Evolutionary conservation across 192 early-diverging fungal species (phyloP), one percentile per base, ranked within the genome.

Genomic region (Coemansia sp.): DNA sequence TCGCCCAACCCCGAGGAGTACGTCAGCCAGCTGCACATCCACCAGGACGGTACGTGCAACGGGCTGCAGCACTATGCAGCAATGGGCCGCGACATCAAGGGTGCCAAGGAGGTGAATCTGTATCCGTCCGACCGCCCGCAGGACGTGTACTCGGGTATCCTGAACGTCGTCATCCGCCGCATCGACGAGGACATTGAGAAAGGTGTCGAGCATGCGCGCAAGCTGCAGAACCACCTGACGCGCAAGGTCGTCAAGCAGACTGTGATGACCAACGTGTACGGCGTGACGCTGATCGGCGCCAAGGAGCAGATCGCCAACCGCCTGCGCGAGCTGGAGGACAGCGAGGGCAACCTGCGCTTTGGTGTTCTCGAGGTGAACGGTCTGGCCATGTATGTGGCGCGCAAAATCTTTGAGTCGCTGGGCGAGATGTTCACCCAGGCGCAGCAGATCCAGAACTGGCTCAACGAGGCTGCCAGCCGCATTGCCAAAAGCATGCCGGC

Each of bases 231-330:
- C 60, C 85, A 85, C 59, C 81, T 99, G 42, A 89, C 85, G 10
- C 89, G 97, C 52, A 96, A 96, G 82, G 85, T 99, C 38, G 93
- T 99, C 55, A 99, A 99, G 81, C 95, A 99, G 65, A 96, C 97
- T 0, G 95, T 99, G 63, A 99, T 99, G 97, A 99, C 97, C 52
- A 97, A 95, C 69, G 95, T 96, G 5, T 99, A 99, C 50, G 97
- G 97, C 29, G 97, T 99, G 50, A 99, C 97, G 2, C 91, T 96
- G 64, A 83, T 99, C 23, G 97, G 97, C 30, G 96, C 96, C 6
- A 79, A 87, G 34, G 79, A 82, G 10, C 96, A 98, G 81, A 94
- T 98, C 59, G 80, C 83, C 23, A 88, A 86, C 36, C 85, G 95
- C 25, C 71, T 98, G 37, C 88, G 85, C 66, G 96, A 98, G 68